Evolutionary conservation across 1,284 basidiomycete genomes (phyloP).

Genomic region (Tylopilus sp.): DNA sequence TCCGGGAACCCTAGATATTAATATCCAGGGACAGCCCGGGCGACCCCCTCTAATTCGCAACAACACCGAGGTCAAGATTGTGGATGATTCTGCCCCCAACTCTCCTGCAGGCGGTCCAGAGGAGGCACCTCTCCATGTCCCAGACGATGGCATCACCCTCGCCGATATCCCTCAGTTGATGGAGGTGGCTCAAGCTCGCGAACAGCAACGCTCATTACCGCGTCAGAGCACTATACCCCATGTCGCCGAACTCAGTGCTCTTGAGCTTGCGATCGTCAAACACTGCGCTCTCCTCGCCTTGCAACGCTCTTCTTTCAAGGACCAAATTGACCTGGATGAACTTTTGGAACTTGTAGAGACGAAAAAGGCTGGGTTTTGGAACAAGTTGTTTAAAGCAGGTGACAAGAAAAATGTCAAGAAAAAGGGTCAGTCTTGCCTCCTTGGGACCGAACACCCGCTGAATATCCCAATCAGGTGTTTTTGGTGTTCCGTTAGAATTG

Average conservation of each 20-base stretch:
- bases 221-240: slow-evolving; percentile 74
- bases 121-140: slow-evolving; percentile 35
- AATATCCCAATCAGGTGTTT: slow-evolving; percentile 59
- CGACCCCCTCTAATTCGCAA: slow-evolving; percentile 77
- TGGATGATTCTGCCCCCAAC: slow-evolving; percentile 77
- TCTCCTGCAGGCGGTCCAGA: slow-evolving; percentile 58
- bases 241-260: slow-evolving; percentile 79
- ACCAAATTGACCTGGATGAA: slow-evolving; percentile 88
- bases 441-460: not conserved
- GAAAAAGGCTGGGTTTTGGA: slow-evolving; percentile 96
- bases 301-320: slow-evolving; percentile 73
- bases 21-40: slow-evolving; percentile 46
- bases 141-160: slow-evolving; percentile 86
- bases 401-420: slow-evolving; percentile 85
- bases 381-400: slow-evolving; percentile 91
- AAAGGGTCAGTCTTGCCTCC: slow-evolving; percentile 63
- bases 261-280: slow-evolving; percentile 90
- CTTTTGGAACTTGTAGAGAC: slow-evolving; percentile 90
- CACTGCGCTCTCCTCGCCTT: slow-evolving; percentile 87
- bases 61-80: slow-evolving; percentile 87
- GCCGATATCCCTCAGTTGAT: slow-evolving; percentile 96
- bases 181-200: slow-evolving; percentile 87
- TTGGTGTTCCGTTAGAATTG: slow-evolving; percentile 90
- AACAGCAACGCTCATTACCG: slow-evolving; percentile 78
- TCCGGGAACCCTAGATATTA: slow-evolving; percentile 40